Percentiles rank a stretch among this genome's conserved stretches.
Conservation (phyloP, 2,329 filamentous ascomycete species). For the Xylaria arbuscula region DNA sequence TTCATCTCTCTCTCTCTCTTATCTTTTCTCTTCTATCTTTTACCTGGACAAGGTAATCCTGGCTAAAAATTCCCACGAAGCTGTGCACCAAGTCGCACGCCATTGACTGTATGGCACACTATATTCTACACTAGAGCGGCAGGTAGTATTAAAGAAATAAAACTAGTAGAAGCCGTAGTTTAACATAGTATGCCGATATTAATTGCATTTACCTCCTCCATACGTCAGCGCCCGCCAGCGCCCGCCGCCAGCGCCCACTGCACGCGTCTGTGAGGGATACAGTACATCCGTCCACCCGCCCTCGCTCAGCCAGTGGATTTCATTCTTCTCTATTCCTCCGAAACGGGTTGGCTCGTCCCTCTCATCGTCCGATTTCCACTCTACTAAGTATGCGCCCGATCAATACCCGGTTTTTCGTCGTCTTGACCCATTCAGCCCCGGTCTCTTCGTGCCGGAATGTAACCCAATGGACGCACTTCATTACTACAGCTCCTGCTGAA, state of each 20-base stretch:
- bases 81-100: background rate
- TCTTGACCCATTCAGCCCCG: slow-evolving; percentile 25
- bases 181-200: background rate
- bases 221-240: too few relatives aligned
- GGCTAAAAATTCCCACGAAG: background rate
- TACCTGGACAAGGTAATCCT: background rate
- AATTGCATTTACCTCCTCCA: background rate
- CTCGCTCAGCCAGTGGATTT: slow-evolving; percentile 13
- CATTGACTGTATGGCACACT: background rate
- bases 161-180: background rate
- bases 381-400: slow-evolving; percentile 16
- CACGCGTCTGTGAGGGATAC: background rate
- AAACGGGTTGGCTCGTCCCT: slow-evolving; percentile 30
- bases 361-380: slow-evolving; percentile 25
- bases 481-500: background rate
- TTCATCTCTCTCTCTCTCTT: too few relatives aligned
- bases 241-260: background rate
- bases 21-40: too few relatives aligned
- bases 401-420: slow-evolving; percentile 25
- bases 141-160: slow-evolving; percentile 8
- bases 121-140: background rate
- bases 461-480: slow-evolving; percentile 25
- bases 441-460: slow-evolving; percentile 31
- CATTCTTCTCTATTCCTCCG: slow-evolving; percentile 23
- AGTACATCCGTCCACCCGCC: slow-evolving; percentile 4